Conservation (phyloP, 208 protist species). For the Angomonas ambiguus region DNA sequence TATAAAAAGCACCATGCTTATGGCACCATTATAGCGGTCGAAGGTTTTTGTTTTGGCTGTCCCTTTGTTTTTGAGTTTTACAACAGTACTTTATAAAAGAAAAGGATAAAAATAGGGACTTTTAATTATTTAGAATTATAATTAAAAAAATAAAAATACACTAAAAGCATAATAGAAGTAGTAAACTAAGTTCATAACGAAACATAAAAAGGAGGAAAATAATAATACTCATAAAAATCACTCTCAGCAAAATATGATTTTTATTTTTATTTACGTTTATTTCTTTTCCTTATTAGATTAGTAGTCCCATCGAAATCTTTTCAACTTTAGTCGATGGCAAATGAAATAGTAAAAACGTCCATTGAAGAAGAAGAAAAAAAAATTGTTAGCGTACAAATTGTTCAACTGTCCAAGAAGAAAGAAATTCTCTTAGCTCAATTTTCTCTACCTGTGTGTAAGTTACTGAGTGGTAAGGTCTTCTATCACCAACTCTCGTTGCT, state of each 20-base stretch:
- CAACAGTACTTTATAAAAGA: background rate
- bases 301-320: too few relatives aligned
- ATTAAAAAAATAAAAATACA: background rate
- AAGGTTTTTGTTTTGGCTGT: background rate
- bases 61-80: background rate
- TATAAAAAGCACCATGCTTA: background rate
- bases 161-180: background rate
- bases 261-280: background rate
- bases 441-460: background rate
- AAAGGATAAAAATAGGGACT: background rate
- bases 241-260: background rate
- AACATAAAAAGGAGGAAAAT: background rate
- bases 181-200: background rate
- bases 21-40: background rate
- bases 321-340: background rate
- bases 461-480: background rate
- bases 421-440: background rate
- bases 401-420: background rate
- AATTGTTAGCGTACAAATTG: background rate
- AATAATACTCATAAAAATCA: background rate
- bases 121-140: background rate
- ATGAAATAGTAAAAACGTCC: background rate
- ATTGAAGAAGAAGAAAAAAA: background rate
- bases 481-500: too few relatives aligned
- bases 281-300: background rate